Conservation (phyloP, 2,329 filamentous ascomycete species). For the Aspergillus fumigatus region DNA sequence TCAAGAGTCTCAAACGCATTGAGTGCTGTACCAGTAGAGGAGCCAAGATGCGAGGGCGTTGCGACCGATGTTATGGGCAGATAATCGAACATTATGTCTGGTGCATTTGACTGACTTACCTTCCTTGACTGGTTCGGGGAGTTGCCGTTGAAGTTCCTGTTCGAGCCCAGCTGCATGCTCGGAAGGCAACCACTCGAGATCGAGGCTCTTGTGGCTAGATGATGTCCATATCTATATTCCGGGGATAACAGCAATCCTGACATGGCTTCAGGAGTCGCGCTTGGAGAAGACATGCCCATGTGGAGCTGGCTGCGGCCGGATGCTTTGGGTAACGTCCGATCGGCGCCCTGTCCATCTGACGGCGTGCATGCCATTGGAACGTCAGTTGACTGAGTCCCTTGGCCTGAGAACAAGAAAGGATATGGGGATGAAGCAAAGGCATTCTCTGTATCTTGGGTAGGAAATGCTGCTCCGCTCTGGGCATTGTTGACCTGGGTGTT, state of each 20-base stretch:
- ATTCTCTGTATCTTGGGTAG: conserved; percentile 24
- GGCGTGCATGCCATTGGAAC: conserved; percentile 18
- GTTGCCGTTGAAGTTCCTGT: conserved; percentile 17
- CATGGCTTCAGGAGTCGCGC: conserved; percentile 13
- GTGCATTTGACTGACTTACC: conserved; percentile 14
- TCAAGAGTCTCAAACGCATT: conserved; percentile 16
- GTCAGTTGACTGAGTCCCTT: conserved; percentile 22
- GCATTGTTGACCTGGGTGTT: conserved; percentile 18
- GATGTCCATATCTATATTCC: conserved; percentile 16
- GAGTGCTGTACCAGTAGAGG: conserved; percentile 9
- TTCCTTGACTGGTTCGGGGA: conserved; percentile 15
- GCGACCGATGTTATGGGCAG: conserved; percentile 22
- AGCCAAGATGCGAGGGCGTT: conserved; percentile 8
- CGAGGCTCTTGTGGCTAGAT: conserved; percentile 14
- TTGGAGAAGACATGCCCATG: conserved; percentile 10
- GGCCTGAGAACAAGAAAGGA: conserved; percentile 28
- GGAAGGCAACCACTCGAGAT: conserved; percentile 9
- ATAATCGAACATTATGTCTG: conserved; percentile 29
- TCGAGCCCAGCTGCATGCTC: conserved; percentile 17
- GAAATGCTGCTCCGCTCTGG: conserved; percentile 21
- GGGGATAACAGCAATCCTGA: conserved; percentile 14
- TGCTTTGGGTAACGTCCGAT: conserved; percentile 35
- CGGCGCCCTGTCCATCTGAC: conserved; percentile 21
- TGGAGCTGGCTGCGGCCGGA: conserved; percentile 21
- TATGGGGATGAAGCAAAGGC: conserved; percentile 22